These are phyloP conservation scores for Penicillium canariense DNA, from an alignment of 495 filamentous ascomycete species.

Conservation along the genomic window DNA sequence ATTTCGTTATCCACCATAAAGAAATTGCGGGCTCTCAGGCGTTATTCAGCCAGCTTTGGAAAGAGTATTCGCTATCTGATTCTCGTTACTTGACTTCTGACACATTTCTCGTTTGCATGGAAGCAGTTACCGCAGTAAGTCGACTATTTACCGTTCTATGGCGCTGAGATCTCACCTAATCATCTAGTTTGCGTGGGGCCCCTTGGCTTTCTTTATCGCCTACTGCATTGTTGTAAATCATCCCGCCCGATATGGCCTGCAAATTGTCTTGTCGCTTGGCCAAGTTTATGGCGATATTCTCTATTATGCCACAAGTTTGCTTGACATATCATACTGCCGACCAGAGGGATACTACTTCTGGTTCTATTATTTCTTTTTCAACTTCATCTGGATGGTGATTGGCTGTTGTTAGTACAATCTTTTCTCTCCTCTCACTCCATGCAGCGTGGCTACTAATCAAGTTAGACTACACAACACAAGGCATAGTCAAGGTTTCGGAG, in stretches of 20 bases:
- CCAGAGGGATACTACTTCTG: constrained; percentile 76
- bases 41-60: constrained; percentile 74
- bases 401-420: constrained; percentile 52
- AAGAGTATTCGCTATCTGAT: constrained; percentile 76
- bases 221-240: constrained; percentile 52
- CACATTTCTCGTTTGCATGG: constrained; percentile 72
- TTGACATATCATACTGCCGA: constrained; percentile 56
- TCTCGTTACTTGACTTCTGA: constrained; percentile 71
- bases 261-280: constrained; percentile 64
- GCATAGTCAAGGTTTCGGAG: too few relatives aligned
- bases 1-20: constrained; percentile 59
- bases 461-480: too few relatives aligned
- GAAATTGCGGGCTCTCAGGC: constrained; percentile 43
- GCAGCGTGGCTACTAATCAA: too few relatives aligned
- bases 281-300: constrained; percentile 81
- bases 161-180: background rate
- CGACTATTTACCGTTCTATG: background rate
- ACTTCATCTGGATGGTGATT: constrained; percentile 73
- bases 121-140: constrained; percentile 66
- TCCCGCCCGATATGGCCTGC: constrained; percentile 61
- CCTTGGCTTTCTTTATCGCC: constrained; percentile 64
- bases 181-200: constrained; percentile 57
- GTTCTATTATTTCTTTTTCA: constrained; percentile 76
- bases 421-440: too few relatives aligned
- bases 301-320: constrained; percentile 72